Evolutionary conservation across 352 stramenopile species (phyloP).

Genomic region (Halophytophthora polymorphica): DNA sequence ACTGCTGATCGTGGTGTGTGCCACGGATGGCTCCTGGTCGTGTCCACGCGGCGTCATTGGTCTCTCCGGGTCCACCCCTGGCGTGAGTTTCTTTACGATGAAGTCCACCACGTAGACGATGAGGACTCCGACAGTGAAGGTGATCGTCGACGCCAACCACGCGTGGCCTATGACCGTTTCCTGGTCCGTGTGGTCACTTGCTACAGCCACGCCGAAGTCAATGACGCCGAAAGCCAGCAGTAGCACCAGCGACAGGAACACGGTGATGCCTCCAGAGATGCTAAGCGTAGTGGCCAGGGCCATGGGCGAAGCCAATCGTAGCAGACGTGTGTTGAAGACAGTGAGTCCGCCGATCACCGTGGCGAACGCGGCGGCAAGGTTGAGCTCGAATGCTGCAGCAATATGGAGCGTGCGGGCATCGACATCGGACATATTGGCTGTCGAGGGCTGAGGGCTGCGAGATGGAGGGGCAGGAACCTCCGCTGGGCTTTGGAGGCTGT

Average conservation of each 20-base stretch:
- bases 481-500: too few relatives aligned
- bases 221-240: conserved; percentile 47
- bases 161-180: conserved; percentile 28
- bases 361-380: conserved; percentile 33
- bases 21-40: conserved; percentile 3
- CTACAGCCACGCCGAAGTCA: conserved; percentile 27
- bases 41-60: background rate
- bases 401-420: conserved; percentile 1
- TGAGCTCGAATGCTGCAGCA: conserved; percentile 38
- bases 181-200: conserved; percentile 21
- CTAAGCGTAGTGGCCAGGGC: conserved; percentile 55
- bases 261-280: conserved; percentile 60
- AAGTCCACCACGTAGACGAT: conserved; percentile 47
- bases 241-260: conserved; percentile 71
- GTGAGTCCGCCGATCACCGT: conserved; percentile 55
- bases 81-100: conserved; percentile 40
- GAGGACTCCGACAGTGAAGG: conserved; percentile 80
- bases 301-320: conserved; percentile 49
- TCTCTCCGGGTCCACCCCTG: conserved; percentile 14
- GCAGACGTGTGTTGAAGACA: conserved; percentile 49
- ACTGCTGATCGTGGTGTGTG: conserved; percentile 4
- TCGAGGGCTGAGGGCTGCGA: too few relatives aligned
- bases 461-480: too few relatives aligned
- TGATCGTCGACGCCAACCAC: conserved; percentile 77
- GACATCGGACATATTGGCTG: too few relatives aligned